Conservation (phyloP, 2,329 filamentous ascomycete genomes). For the Cercospora brassicicola region DNA sequence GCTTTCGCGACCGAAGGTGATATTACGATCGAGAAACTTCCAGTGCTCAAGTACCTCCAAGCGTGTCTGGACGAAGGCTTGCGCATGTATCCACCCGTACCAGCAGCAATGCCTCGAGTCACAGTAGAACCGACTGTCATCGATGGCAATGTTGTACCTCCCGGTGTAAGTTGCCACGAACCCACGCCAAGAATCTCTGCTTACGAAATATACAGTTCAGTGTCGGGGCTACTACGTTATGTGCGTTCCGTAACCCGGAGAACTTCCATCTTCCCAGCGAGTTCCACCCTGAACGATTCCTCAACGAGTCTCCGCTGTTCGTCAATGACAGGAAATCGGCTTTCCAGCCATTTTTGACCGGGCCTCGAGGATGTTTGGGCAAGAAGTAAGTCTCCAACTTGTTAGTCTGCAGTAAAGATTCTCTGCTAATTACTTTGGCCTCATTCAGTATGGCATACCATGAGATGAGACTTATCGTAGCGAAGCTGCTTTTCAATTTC, state of each 20-base stretch:
- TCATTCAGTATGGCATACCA: conserved; percentile 6
- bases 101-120: conserved; percentile 6
- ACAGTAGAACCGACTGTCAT: not conserved
- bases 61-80: conserved; percentile 15
- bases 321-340: not conserved
- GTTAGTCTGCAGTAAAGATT: not conserved
- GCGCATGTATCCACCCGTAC: conserved; percentile 16
- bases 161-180: not conserved
- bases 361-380: conserved; percentile 2
- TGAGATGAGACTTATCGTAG: conserved; percentile 10
- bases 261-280: conserved; percentile 28
- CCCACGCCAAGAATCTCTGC: not conserved
- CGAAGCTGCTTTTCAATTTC: conserved; percentile 10
- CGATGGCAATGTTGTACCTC: conserved; percentile 12
- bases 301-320: conserved; percentile 9
- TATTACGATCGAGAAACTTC: conserved; percentile 8
- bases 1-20: conserved; percentile 2
- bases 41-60: conserved; percentile 4
- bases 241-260: conserved; percentile 9
- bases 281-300: conserved; percentile 38
- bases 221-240: conserved; percentile 1
- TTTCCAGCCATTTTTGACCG: not conserved
- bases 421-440: not conserved
- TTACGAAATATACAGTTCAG: not conserved
- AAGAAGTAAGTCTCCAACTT: not conserved